Conservation (phyloP, 768 basidiomycete genomes). For the Lenzites betulinus region DNA sequence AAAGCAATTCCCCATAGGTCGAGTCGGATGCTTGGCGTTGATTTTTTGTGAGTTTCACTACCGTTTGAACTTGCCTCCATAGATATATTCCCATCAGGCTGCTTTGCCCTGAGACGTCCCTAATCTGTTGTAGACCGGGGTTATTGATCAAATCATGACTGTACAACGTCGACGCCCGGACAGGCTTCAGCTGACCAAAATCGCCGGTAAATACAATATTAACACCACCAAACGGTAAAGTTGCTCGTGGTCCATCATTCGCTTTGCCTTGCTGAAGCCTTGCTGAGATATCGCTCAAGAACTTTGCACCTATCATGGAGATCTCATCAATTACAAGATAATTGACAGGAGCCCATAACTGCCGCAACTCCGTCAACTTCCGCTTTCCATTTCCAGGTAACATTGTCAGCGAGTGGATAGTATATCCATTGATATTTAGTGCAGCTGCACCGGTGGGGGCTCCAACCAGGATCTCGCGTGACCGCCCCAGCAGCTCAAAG, state of each 20-base stretch:
- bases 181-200: slow-evolving; percentile 32
- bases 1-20: background rate
- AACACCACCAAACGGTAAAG: slow-evolving; percentile 31
- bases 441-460: slow-evolving; percentile 37
- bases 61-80: background rate
- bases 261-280: slow-evolving; percentile 26
- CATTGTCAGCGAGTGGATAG: slow-evolving; percentile 32
- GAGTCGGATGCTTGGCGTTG: background rate
- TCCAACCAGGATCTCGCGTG: slow-evolving; percentile 18
- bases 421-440: too few species aligned
- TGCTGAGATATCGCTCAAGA: slow-evolving; percentile 27
- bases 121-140: background rate
- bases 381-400: slow-evolving; percentile 12
- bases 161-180: slow-evolving; percentile 24
- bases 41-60: background rate
- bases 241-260: background rate
- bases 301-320: slow-evolving; percentile 23
- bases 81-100: background rate
- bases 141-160: background rate
- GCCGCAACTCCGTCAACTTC: background rate
- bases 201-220: slow-evolving; percentile 37
- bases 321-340: slow-evolving; percentile 29
- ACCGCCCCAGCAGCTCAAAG: slow-evolving; percentile 8
- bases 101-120: background rate
- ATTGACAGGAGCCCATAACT: slow-evolving; percentile 21